Percentiles rank a stretch among this genome's conserved stretches.
These are phyloP conservation scores for Annulohypoxylon stygium DNA, from an alignment of 495 filamentous ascomycete genomes.

Conservation along the genomic window DNA sequence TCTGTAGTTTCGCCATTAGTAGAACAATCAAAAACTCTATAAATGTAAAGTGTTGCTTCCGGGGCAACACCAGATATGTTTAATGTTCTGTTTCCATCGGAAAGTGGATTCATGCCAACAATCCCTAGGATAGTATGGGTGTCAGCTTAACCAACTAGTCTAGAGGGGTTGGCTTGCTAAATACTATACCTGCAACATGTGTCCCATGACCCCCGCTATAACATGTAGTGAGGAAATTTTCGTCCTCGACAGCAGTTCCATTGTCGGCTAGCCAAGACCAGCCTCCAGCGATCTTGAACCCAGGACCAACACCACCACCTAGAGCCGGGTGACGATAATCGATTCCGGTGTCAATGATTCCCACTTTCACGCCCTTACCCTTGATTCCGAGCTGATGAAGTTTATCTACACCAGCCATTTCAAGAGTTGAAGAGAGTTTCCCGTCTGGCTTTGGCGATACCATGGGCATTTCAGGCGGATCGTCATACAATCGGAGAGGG, in stretches of 20 bases:
- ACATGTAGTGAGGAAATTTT: conserved; percentile 44
- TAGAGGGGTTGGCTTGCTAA: neutral
- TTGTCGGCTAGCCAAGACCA: conserved; percentile 55
- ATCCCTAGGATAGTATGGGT: conserved; percentile 38
- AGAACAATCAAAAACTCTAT: conserved; percentile 56
- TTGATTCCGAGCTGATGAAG: conserved; percentile 50
- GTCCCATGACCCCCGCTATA: conserved; percentile 60
- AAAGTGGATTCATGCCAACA: conserved; percentile 50
- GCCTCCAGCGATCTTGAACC: conserved; percentile 59
- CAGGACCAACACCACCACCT: conserved; percentile 61
- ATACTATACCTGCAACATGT: conserved; percentile 50
- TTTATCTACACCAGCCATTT: conserved; percentile 51
- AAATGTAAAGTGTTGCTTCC: conserved; percentile 60
- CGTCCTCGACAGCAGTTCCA: conserved; percentile 27
- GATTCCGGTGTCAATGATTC: conserved; percentile 60
- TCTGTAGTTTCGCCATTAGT: conserved; percentile 48
- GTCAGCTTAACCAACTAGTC: neutral
- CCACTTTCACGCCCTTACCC: conserved; percentile 53
- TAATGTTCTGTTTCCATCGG: conserved; percentile 44
- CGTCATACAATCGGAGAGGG: conserved; percentile 22
- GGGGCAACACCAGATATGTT: conserved; percentile 58
- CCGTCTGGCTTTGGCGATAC: conserved; percentile 23
- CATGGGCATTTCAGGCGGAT: conserved; percentile 31
- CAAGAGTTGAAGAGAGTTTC: conserved; percentile 28
- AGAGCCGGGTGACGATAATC: conserved; percentile 65